Percentiles rank a stretch among this genome's conserved stretches.
Evolutionary conservation across 257 asterid genomes (phyloP).

Genomic region (Nyctanthes arbortristis): DNA sequence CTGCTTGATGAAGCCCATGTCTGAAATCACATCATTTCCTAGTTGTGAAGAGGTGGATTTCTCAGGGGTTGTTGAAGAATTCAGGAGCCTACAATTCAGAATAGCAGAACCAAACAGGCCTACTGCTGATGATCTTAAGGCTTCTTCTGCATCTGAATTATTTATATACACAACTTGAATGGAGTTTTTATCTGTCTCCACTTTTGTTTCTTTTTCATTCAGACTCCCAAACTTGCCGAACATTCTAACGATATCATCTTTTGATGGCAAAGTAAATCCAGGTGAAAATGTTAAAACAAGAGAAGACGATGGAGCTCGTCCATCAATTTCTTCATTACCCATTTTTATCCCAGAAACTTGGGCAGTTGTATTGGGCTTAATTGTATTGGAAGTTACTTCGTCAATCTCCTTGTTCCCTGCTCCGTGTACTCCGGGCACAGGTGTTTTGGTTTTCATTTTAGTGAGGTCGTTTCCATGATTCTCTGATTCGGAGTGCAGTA

Average conservation of each 20-base stretch:
- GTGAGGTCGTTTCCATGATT: neutral
- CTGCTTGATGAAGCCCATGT: slow-evolving; percentile 22
- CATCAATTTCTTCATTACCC: slow-evolving; percentile 16
- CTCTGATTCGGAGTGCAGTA: slow-evolving; percentile 22
- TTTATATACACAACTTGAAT: slow-evolving; percentile 37
- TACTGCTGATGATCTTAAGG: slow-evolving; percentile 42
- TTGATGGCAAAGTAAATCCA: slow-evolving; percentile 55
- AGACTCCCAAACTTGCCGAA: slow-evolving; percentile 55
- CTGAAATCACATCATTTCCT: slow-evolving; percentile 32
- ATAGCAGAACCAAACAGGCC: slow-evolving; percentile 43
- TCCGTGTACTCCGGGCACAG: slow-evolving; percentile 15
- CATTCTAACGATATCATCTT: slow-evolving; percentile 41
- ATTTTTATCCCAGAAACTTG: slow-evolving; percentile 17
- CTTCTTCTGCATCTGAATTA: slow-evolving; percentile 53
- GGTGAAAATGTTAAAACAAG: slow-evolving; percentile 46
- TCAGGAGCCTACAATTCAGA: slow-evolving; percentile 37
- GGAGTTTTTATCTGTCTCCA: slow-evolving; percentile 34
- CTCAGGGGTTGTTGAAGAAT: slow-evolving; percentile 30
- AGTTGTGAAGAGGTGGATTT: slow-evolving; percentile 17
- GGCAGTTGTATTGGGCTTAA: slow-evolving; percentile 35
- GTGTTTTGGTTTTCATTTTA: slow-evolving; percentile 14
- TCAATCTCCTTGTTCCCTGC: slow-evolving; percentile 8
- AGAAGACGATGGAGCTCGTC: slow-evolving; percentile 27
- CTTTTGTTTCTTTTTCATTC: slow-evolving; percentile 40
- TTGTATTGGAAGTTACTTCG: slow-evolving; percentile 21